phyloP scores from a whole-genome alignment of 306 rosid genomes.

The Medicago lupulina region DNA sequence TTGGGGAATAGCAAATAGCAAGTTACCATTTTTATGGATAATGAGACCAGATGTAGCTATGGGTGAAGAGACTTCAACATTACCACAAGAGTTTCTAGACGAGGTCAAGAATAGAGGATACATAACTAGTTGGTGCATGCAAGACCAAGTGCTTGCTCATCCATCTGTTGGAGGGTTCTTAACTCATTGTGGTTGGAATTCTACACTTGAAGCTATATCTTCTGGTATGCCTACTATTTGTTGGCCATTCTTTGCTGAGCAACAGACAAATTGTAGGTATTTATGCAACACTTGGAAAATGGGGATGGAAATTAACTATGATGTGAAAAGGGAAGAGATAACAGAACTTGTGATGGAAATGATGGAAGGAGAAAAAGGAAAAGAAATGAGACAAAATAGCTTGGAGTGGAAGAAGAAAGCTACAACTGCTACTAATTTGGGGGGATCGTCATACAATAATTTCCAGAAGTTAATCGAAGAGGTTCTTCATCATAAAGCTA shows the following conservation, averaged over 20 bases:
- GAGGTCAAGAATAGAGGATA: conserved; percentile 28
- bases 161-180: conserved; percentile 28
- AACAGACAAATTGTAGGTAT: conserved; percentile 37
- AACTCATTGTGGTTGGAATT: conserved; percentile 41
- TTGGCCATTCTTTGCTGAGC: conserved; percentile 41
- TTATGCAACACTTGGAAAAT: conserved; percentile 19
- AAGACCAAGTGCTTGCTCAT: conserved; percentile 32
- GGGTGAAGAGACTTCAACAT: neutral
- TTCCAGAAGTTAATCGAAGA: neutral
- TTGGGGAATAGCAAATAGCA: conserved; percentile 41
- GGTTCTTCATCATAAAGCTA: neutral
- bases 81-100: conserved; percentile 31
- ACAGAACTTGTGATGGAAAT: neutral
- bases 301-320: conserved; percentile 16
- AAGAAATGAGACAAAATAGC: neutral
- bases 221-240: conserved; percentile 20
- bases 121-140: conserved; percentile 36
- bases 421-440: neutral
- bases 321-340: conserved; percentile 25
- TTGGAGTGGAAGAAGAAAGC: conserved; percentile 3
- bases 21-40: conserved; percentile 40
- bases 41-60: conserved; percentile 19
- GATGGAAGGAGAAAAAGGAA: conserved; percentile 34
- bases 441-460: conserved; percentile 31
- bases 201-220: conserved; percentile 26